Base-by-base conservation (phyloP, 441 rosid genomes). In the Populus hybrid region DNA sequence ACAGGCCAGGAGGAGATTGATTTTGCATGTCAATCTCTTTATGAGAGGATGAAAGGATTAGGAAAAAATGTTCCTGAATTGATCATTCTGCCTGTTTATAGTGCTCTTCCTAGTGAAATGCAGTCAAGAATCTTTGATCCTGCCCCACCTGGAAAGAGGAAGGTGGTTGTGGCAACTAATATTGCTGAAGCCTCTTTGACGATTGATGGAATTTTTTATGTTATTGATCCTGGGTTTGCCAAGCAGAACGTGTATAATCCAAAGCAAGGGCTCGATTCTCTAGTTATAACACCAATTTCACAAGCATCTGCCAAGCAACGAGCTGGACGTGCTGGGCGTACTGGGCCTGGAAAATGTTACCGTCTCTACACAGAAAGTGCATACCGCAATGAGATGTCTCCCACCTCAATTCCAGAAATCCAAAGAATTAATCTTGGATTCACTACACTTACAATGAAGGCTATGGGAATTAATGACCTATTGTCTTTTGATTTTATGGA, bases 1-100 rank as follows among this genome's bases (percentile, higher is more conserved):
- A 94, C 97, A 24, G 97, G 97, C 71, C 97, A 92, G 84, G 98
- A 92, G 87, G 98, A 94, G 85, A 92, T 94, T 68, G 97, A 94
- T 84, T 90, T 90, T 87, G 97, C 98, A 18, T 92, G 97, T 72
- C 92, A 90, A 73, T 92, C 92, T 79, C 90, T 94, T 57, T 91
- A 91, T 78, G 97, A 91, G 80, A 87, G 97, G 75, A 94, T 91
- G 94, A 92, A 91, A 84, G 90, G 91, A 32, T 84, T 93, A 59
- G 96, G 96, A 65, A 86, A 86, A 87, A 88, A 88, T 80, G 95
- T 94, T 73, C 95, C 95, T 0, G 98, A 94, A 82, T 86, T 94
- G 74, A 92, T 92, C 78, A 90, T 94, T 38, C 83, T 90, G 73
- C 97, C 97, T 21, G 97, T 91, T 74, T 94, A 94, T 81, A 90